These are phyloP conservation scores for Draba incana DNA, from an alignment of 345 rosid genomes.

Conservation along the genomic window DNA sequence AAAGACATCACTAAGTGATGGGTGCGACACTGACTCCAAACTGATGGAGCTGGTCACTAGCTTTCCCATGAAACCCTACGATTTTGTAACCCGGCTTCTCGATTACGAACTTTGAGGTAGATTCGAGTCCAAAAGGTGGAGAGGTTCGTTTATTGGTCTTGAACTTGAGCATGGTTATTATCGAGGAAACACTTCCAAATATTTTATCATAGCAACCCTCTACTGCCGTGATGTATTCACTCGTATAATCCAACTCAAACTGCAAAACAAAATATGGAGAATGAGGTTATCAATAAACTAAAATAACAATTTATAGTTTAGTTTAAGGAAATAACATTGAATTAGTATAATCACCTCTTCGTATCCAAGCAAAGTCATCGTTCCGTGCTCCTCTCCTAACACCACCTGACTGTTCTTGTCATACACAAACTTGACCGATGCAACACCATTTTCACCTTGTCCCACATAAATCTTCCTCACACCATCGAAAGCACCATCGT, in stretches of 20 bases:
- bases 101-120: not conserved
- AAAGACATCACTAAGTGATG: conserved; percentile 2
- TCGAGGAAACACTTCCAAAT: not conserved
- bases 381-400: conserved; percentile 6
- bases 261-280: not conserved
- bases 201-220: conserved; percentile 15
- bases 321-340: not conserved
- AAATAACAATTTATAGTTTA: not conserved
- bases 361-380: not conserved
- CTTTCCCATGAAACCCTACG: conserved; percentile 30
- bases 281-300: not conserved
- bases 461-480: conserved; percentile 23
- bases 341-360: conserved; percentile 14
- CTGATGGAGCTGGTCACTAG: conserved; percentile 12
- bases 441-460: conserved; percentile 12
- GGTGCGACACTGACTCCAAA: conserved; percentile 23
- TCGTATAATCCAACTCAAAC: conserved; percentile 16
- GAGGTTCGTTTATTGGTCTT: conserved; percentile 27
- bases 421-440: conserved; percentile 12
- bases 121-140: conserved; percentile 18
- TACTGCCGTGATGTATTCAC: conserved; percentile 8
- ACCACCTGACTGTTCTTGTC: conserved; percentile 7
- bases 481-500: conserved; percentile 20
- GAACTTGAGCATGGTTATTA: conserved; percentile 20
- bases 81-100: conserved; percentile 13